A percentile compares a stretch with the other conserved stretches of the same genome.
These are phyloP conservation scores for Extremus antarcticus DNA, from an alignment of 495 filamentous ascomycete genomes.

Conservation along the genomic window DNA sequence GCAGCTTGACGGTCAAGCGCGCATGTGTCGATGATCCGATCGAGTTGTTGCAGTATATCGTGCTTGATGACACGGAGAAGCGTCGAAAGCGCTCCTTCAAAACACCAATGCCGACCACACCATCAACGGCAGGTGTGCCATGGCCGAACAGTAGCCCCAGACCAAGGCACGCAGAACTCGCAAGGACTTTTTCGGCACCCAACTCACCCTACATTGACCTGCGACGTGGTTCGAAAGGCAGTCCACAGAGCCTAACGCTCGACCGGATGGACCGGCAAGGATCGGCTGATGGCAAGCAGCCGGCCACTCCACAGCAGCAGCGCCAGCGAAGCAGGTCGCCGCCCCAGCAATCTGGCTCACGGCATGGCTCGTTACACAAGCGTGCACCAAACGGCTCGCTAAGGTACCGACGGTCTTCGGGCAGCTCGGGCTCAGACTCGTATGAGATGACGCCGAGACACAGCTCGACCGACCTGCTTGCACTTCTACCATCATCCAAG, in stretches of 20 bases:
- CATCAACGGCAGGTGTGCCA: constrained; percentile 64
- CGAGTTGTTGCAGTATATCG: constrained; percentile 82
- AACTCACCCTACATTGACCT: constrained; percentile 50
- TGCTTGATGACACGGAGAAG: constrained; percentile 91
- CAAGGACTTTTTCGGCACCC: constrained; percentile 49
- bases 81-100: constrained; percentile 80
- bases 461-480: constrained; percentile 62
- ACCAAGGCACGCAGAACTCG: constrained; percentile 45
- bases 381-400: constrained; percentile 39
- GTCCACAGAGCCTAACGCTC: constrained; percentile 36
- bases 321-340: constrained; percentile 68
- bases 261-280: constrained; percentile 37
- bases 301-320: constrained; percentile 33
- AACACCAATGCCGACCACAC: constrained; percentile 41
- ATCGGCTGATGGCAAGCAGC: constrained; percentile 29
- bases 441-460: constrained; percentile 56
- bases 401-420: constrained; percentile 75
- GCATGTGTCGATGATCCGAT: constrained; percentile 79
- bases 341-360: constrained; percentile 57
- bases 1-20: constrained; percentile 80
- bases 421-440: constrained; percentile 81
- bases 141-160: constrained; percentile 55
- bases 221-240: constrained; percentile 27
- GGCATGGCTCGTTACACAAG: constrained; percentile 50
- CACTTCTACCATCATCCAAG: constrained; percentile 64